Conservation (phyloP, 345 rosid species). For the Syzygium oleosum region DNA sequence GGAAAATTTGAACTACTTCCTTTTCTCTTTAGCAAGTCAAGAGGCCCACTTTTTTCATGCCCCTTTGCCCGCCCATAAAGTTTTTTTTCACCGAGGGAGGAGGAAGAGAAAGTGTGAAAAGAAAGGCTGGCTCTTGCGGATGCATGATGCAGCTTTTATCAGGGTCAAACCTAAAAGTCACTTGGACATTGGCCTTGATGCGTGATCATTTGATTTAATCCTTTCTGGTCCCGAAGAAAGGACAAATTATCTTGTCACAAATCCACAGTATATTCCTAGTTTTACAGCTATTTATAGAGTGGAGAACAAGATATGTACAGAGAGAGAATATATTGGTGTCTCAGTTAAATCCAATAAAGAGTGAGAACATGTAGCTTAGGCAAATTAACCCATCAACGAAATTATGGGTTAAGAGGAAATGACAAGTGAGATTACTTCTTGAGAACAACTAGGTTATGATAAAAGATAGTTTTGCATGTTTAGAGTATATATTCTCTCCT, state of each 20-base stretch:
- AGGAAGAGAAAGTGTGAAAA: neutral
- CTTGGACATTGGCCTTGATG: neutral
- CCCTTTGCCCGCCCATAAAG: neutral
- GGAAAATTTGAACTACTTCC: slow-evolving; percentile 4
- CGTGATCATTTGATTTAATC: neutral
- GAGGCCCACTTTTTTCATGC: neutral
- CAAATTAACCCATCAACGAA: neutral
- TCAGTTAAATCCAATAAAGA: neutral
- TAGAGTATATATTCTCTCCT: neutral
- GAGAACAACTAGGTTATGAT: neutral
- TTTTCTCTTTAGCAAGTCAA: neutral
- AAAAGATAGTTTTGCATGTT: neutral
- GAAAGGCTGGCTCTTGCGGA: slow-evolving; percentile 13
- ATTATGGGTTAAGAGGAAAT: neutral
- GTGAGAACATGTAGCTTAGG: neutral
- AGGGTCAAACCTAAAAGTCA: slow-evolving; percentile 28
- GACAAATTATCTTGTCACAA: neutral
- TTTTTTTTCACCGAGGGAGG: neutral
- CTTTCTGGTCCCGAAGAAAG: neutral
- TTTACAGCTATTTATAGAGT: neutral
- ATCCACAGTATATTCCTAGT: neutral
- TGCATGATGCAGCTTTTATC: slow-evolving; percentile 15
- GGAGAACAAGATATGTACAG: neutral
- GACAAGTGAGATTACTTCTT: neutral
- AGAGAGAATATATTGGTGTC: neutral